Base-by-base conservation (phyloP, 768 basidiomycete species). In the Kwoniella botswanensis region DNA sequence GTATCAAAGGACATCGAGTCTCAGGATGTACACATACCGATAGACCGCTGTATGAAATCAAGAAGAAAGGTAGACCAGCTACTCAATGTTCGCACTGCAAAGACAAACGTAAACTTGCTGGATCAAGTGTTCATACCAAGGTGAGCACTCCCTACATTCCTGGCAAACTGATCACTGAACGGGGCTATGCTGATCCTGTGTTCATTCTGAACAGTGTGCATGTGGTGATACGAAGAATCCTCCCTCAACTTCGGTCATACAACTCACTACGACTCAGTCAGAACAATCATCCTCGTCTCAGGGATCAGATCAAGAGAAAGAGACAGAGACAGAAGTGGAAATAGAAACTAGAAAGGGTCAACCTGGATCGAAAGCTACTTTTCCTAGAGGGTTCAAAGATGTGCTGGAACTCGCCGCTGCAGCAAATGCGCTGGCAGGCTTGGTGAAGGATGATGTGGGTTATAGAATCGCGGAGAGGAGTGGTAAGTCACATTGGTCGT, bases 1-100 rank as follows among this genome's bases (percentile, higher is more conserved):
- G 94, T 84, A 94, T 95, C 82, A 94, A 94, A 84, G 94, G 94
- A 0, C 94, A 97, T 79, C 90, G 94, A 64, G 94, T 94, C 13
- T 93, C 93, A 2, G 89, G 89, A 15, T 97, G 94, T 82, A 88
- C 88, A 59, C 94, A 97, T 80, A 89, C 89, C 41, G 92, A 93
- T 75, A 87, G 94, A 21, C 93, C 93, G 4, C 86, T 97, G n/a
- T 94, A 92, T 72, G 93, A 95, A 82, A 90, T 96, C 69, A 93
- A 94, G 87, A 92, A 91, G 86, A 94, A 96, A 82, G 94, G 94
- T 2, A 88, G 94, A 7, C 94, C 94, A 0, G 88, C 93, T 17
- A 93, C 94, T 7, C 94, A 96, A 82, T 97, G 94, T 84, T 87
- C 88, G 65, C 89, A 89, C 75, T 96, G 94, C 80, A 89, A 93